Evolutionary conservation across 768 basidiomycete species (phyloP), one percentile per base, ranked within the genome.

Genomic region (Harrya chromipes): DNA sequence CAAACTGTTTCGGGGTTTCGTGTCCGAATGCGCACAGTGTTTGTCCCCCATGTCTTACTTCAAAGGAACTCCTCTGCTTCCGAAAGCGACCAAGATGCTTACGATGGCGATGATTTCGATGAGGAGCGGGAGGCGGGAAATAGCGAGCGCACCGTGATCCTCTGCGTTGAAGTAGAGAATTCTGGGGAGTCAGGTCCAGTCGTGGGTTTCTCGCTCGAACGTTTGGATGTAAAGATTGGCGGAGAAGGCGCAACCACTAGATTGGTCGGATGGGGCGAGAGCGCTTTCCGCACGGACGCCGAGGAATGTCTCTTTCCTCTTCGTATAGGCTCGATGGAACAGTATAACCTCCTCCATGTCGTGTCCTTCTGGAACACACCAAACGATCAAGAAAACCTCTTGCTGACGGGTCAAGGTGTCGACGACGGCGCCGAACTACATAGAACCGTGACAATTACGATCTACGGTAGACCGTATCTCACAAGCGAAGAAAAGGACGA

Each of bases 21-120:
- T 19, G 87, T 97, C 21, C 83, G 92, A 29, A 95, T 95, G 94
- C 80, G 92, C n/a, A 94, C 92, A 0, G 87, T 93, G 6, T 91
- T 94, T 55, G 84, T 94, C 11, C 94, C 94, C 0, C 85, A 90
- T 56, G 80, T 94, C 19, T 74, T 92, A 39, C 70, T 91, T 4
- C 81, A 83, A 2, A 76, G 76, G 49, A 51, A 46, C 16, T 40
- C 40, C 9, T 40, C 57, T 29, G 10, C 43, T 31, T 46, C 42
- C 13, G 56, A 63, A 12, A 63, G 64, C 4, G 50, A 63, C 4
- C 74, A 74, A 6, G 74, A 72, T 24, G 47, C 52, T 16, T 31
- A 46, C 17, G 65, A 68, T 23, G 58, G 46, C 31, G 49, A 61
- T 35, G 69, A 70, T 40, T 72, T 74, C n/a, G 77, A 65, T 23